Evolutionary conservation across 352 stramenopile species (phyloP).

Genomic region (Globisporangium abappressorium): DNA sequence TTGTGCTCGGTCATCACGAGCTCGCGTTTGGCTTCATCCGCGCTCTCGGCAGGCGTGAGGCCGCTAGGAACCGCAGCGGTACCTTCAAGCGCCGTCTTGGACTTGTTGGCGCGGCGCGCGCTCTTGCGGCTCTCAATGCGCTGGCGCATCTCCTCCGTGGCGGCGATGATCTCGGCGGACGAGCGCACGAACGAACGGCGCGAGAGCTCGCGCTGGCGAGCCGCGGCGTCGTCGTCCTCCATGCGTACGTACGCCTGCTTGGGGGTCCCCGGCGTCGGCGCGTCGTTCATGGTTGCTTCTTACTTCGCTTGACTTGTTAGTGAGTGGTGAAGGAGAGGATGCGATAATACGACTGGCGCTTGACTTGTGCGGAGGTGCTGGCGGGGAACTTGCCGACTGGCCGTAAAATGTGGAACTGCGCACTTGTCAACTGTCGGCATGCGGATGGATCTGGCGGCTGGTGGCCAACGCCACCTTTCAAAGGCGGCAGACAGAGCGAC

Average conservation of each 20-base stretch:
- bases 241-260: conserved; percentile 33
- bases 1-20: conserved; percentile 58
- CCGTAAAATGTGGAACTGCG: too few species aligned
- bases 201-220: conserved; percentile 17
- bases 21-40: conserved; percentile 37
- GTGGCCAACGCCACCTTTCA: too few species aligned
- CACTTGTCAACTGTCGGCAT: too few species aligned
- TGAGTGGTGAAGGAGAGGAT: too few species aligned
- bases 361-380: too few species aligned
- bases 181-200: conserved; percentile 41
- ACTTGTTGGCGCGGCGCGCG: conserved; percentile 30
- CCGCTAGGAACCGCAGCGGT: background rate
- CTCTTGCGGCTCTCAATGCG: conserved; percentile 48
- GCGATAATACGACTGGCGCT: too few species aligned
- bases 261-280: conserved; percentile 21
- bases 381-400: too few species aligned
- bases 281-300: conserved; percentile 20
- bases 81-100: background rate
- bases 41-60: conserved; percentile 4
- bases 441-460: too few species aligned
- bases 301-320: too few species aligned
- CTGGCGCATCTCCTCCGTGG: conserved; percentile 53
- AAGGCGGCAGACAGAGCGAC: too few species aligned
- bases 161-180: conserved; percentile 54
- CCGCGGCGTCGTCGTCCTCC: conserved; percentile 25